Conservation (phyloP, 148 eudicot species). For the Rhododendron griersonianum region DNA sequence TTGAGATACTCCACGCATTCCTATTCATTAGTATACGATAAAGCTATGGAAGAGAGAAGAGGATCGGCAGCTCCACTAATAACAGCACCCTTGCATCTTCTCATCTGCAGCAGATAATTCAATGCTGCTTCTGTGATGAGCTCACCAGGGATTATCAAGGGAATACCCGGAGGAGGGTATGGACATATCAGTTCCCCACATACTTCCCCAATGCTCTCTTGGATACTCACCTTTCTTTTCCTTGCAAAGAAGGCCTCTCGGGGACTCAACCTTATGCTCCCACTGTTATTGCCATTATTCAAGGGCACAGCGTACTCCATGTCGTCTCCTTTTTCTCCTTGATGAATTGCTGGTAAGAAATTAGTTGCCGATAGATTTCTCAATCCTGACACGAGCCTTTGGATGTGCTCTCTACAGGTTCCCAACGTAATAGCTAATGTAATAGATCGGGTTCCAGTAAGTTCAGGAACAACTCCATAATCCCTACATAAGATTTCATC, state of each 20-base stretch:
- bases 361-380: conserved; percentile 37
- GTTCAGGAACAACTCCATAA: conserved; percentile 56
- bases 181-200: conserved; percentile 91
- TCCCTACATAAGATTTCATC: conserved; percentile 44
- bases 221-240: conserved; percentile 42
- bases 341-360: neutral
- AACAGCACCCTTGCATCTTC: conserved; percentile 34
- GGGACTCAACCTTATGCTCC: conserved; percentile 47
- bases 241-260: conserved; percentile 66
- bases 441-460: conserved; percentile 46
- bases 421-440: conserved; percentile 65
- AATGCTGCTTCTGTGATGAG: conserved; percentile 36
- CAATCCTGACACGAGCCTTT: conserved; percentile 50
- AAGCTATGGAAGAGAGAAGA: conserved; percentile 36
- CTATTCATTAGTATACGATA: neutral
- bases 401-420: conserved; percentile 49
- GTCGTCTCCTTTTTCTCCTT: neutral
- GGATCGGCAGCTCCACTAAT: conserved; percentile 58
- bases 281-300: conserved; percentile 18
- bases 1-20: neutral
- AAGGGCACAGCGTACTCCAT: neutral
- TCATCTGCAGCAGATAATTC: conserved; percentile 31
- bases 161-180: conserved; percentile 83
- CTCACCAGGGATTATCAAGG: conserved; percentile 66
- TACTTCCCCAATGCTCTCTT: conserved; percentile 53